Evolutionary conservation across 2,329 filamentous ascomycete genomes (phyloP).

Genomic region (Fusarium armeniacum): DNA sequence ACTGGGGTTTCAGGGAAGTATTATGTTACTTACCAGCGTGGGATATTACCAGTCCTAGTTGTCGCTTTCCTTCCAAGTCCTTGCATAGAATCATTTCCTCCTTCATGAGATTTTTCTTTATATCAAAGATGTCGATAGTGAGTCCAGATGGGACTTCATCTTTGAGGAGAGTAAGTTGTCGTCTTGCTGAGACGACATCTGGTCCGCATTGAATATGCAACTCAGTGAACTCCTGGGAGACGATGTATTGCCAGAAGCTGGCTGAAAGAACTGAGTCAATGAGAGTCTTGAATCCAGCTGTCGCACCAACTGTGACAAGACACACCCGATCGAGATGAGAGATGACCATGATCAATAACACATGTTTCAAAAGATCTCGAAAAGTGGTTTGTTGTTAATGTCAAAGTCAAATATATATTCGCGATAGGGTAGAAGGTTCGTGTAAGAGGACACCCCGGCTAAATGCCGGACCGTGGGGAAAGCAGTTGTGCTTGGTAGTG

Average conservation of each 20-base stretch:
- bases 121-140: constrained; percentile 52
- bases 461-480: constrained; percentile 45
- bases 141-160: constrained; percentile 49
- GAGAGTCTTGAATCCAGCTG: constrained; percentile 82
- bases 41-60: constrained; percentile 82
- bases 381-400: background rate
- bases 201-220: constrained; percentile 86
- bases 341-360: constrained; percentile 16
- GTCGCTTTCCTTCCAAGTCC: constrained; percentile 59
- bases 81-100: constrained; percentile 69
- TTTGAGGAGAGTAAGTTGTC: constrained; percentile 36
- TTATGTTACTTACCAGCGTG: constrained; percentile 78
- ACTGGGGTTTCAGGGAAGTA: background rate
- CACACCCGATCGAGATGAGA: constrained; percentile 61
- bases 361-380: background rate
- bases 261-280: constrained; percentile 74
- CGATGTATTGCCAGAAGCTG: constrained; percentile 73
- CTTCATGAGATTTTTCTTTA: constrained; percentile 53
- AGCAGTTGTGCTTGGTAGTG: constrained; percentile 28
- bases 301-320: constrained; percentile 94
- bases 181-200: constrained; percentile 62
- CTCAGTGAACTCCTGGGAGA: constrained; percentile 73
- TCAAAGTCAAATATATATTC: constrained; percentile 5
- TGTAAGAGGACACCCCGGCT: constrained; percentile 40
- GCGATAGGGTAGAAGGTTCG: constrained; percentile 23